Base-by-base conservation (phyloP, 2,329 filamentous ascomycete species). In the Ampelomyces quisqualis region DNA sequence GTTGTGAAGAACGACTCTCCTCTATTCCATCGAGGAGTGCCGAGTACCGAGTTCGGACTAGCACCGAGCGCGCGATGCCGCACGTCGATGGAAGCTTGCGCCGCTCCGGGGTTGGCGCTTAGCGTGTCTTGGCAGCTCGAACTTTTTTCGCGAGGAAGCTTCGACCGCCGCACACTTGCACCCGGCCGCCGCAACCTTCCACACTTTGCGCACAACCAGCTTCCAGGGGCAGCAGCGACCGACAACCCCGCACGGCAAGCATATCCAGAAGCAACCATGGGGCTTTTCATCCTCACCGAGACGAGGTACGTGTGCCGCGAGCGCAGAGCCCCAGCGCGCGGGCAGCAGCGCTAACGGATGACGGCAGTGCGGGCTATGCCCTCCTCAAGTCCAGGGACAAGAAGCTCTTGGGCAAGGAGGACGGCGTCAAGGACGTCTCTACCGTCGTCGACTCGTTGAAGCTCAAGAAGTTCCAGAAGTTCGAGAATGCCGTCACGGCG, bases 341-440 rank as follows among this genome's bases (percentile, higher is more conserved):
- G 23, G 15, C n/a, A 14, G 15, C 15, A 34, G 23, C 48, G 50
- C 55, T 61, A 50, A 62, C 52, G 27, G 30, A 18, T 5, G 20
- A 40, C 62, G 86, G 86, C 65, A 88, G 88, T 73, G 90, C 90
- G 60, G 95, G 93, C 70, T 97, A 97, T 77, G 93, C 90, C 72
- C 82, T 98, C 70, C 90, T 98, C 77, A 97, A 98, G 80, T 87
- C 91, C 61, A 89, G 90, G 71, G 91, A 97, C 80, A 97, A 96
- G 82, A 97, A 97, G 78, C 81, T 97, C 45, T 78, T 98, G 55
- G 93, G 95, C 73, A 84, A 86, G 64, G 86, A 91, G 73, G 79
- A 81, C 38, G 78, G 82, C 51, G 84, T 90, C 48, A 80, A 83
- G 54, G 86, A 85, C 45, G 84, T 89, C 23, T 90, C 96, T 71